A percentile compares a stretch with the other conserved stretches of the same genome.
Conservation (phyloP, 306 rosid genomes). For the Begonia masoniana region DNA sequence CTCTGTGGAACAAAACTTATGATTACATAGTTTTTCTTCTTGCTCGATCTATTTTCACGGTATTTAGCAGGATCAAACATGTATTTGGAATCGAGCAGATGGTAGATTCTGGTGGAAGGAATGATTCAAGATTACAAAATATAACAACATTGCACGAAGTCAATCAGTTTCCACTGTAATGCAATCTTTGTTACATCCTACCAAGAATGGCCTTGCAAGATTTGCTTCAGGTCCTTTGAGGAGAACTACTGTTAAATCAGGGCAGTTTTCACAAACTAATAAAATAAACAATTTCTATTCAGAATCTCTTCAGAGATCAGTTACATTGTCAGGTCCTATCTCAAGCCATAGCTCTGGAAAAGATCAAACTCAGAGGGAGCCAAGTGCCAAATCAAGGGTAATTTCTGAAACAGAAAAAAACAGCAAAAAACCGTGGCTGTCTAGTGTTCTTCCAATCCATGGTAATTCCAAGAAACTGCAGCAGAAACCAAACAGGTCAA, state of each 20-base stretch:
- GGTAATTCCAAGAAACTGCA: constrained; percentile 38
- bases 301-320: constrained; percentile 59
- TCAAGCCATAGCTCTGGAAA: constrained; percentile 43
- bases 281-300: constrained; percentile 41
- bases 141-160: constrained; percentile 44
- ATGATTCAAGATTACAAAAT: constrained; percentile 23
- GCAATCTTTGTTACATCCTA: constrained; percentile 46
- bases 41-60: constrained; percentile 72
- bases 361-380: constrained; percentile 35
- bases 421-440: constrained; percentile 44
- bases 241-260: constrained; percentile 26
- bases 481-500: constrained; percentile 35
- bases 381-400: constrained; percentile 33
- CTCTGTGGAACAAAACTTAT: constrained; percentile 78
- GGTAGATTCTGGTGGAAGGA: constrained; percentile 22
- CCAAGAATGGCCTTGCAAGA: constrained; percentile 38
- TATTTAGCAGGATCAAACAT: constrained; percentile 56
- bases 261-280: constrained; percentile 19
- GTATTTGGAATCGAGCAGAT: constrained; percentile 58
- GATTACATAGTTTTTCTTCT: constrained; percentile 58
- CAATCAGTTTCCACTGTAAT: constrained; percentile 62
- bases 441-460: constrained; percentile 23
- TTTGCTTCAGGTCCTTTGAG: constrained; percentile 91
- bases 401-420: constrained; percentile 39
- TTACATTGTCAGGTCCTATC: constrained; percentile 47